Evolutionary conservation across 257 asterid species (phyloP).

Genomic region (Primulina eburnea): DNA sequence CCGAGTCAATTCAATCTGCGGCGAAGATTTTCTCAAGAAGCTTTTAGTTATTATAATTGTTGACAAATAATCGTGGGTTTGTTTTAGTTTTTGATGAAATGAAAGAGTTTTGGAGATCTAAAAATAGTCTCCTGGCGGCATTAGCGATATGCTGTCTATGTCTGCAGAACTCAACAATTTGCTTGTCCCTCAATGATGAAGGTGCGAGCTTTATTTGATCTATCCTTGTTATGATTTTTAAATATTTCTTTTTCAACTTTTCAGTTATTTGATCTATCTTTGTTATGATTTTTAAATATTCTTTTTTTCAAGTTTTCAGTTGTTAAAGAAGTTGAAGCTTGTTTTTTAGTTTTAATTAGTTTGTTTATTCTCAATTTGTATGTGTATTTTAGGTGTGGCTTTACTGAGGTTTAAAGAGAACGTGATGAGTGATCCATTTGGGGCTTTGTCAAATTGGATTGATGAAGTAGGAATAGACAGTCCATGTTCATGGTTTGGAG

Average conservation of each 20-base stretch:
- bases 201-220: slow-evolving; percentile 38
- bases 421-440: slow-evolving; percentile 55
- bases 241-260: background rate
- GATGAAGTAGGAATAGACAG: slow-evolving; percentile 51
- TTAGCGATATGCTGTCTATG: slow-evolving; percentile 21
- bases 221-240: background rate
- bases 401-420: slow-evolving; percentile 61
- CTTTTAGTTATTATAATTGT: background rate
- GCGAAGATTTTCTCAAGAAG: background rate
- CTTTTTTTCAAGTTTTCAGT: background rate
- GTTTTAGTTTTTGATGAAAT: slow-evolving; percentile 18
- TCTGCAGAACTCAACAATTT: slow-evolving; percentile 26
- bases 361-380: background rate
- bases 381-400: slow-evolving; percentile 49
- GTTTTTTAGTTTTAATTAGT: background rate
- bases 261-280: background rate
- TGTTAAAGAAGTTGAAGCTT: background rate
- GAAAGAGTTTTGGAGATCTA: slow-evolving; percentile 32
- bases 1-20: background rate
- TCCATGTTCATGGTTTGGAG: slow-evolving; percentile 80
- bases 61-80: background rate
- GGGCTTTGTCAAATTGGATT: slow-evolving; percentile 64
- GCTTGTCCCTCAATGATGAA: slow-evolving; percentile 53
- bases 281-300: background rate
- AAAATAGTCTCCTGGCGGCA: slow-evolving; percentile 23